Base-by-base conservation (phyloP, 108 stramenopile genomes). In the Fragilariopsis cylindrus region DNA sequence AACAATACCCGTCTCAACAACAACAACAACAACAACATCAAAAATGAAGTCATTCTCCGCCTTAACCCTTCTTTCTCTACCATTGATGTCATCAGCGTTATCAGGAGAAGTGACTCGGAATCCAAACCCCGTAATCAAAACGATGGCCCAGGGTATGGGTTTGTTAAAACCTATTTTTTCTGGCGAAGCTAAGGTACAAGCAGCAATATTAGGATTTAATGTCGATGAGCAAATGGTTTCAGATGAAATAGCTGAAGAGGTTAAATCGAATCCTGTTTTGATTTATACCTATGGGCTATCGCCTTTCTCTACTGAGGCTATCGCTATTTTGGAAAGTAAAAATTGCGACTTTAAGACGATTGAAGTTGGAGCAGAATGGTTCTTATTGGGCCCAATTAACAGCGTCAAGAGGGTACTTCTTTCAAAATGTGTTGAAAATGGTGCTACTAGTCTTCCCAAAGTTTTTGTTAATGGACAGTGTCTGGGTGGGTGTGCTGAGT, bases 321-420 rank as follows among this genome's bases (percentile, higher is more conserved):
- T 85, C 7, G 62, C 77, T 16, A 81, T 92, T 39, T 76, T 92
- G 53, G 85, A 92, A 13, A 49, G 52, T 9, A 75, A 83, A 11
- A 85, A 82, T 3, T 84, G 76, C 62, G 79, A 84, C 21, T 92
- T 81, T 55, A 80, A 57, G 16, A 75, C 83, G 15, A 81, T 84
- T 63, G 85, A 92, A 69, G 50, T 92, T 0, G 91, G 91, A 18
- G 69, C 70, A 9, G 91, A 89, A 72, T 92, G 91, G 91, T 92
- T 92, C 49, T 71, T 86, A 16, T 72, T 92, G 21, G 84, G 82
- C 55, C 87, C 84, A 58, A 75, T 77, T 40, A 85, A 65, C 9
- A 84, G 87, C 8, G 87, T 77, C 45, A 79, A 64, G n/a, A 76
- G 90, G 11, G 88, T 87, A 1, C 76, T 76, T 52, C 71, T 91